Evolutionary conservation across 345 rosid genomes (phyloP).

Genomic region (Noccaea caerulescens): DNA sequence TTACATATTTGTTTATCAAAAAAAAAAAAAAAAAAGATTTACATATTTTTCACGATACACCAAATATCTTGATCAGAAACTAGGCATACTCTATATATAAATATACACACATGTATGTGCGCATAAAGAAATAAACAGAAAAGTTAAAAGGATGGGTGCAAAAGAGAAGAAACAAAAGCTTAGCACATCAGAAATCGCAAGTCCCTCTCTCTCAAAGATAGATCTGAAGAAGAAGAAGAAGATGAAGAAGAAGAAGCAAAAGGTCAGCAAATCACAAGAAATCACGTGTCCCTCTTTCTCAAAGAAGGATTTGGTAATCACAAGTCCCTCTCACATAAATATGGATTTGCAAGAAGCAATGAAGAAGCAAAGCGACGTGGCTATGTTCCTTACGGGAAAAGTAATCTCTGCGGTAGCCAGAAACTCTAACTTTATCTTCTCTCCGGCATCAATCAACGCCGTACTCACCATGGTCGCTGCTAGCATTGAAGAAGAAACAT

Average conservation of each 20-base stretch:
- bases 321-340: not conserved
- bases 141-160: not conserved
- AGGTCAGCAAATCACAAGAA: not conserved
- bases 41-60: too few relatives aligned
- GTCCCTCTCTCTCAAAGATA: not conserved
- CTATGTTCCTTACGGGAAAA: not conserved
- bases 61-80: too few relatives aligned
- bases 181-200: not conserved
- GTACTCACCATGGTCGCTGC: not conserved
- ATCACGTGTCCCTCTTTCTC: too few relatives aligned
- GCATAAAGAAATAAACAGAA: too few relatives aligned
- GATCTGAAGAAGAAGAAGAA: not conserved
- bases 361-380: not conserved
- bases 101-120: too few relatives aligned
- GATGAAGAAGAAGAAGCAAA: too few relatives aligned
- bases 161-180: not conserved
- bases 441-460: conserved; percentile 7
- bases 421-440: conserved; percentile 3
- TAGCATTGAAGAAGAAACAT: too few relatives aligned
- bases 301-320: too few relatives aligned
- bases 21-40: too few relatives aligned
- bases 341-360: not conserved
- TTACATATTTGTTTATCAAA: too few relatives aligned
- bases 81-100: too few relatives aligned
- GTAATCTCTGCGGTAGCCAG: not conserved